Evolutionary conservation across 306 rosid genomes (phyloP).

Genomic region (Quercus cerris): DNA sequence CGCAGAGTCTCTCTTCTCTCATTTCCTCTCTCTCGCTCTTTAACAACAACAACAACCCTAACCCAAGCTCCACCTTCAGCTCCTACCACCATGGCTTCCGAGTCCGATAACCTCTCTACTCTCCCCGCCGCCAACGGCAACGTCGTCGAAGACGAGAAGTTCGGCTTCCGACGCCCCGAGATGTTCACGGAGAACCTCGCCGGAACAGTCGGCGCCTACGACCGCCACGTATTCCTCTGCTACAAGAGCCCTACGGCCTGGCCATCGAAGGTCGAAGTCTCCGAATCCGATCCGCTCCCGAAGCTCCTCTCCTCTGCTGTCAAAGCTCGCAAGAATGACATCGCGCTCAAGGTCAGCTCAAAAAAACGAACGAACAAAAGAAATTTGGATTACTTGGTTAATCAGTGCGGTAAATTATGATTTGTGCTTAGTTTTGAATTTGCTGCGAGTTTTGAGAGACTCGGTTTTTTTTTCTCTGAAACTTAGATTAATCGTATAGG

Average conservation of each 20-base stretch:
- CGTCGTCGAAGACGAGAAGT: constrained; percentile 40
- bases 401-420: not conserved
- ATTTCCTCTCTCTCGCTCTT: not conserved
- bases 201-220: constrained; percentile 70
- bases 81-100: constrained; percentile 42
- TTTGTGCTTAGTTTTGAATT: not conserved
- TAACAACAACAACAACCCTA: not conserved
- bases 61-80: not conserved
- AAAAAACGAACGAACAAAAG: too few species aligned
- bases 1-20: not conserved
- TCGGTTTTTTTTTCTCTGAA: not conserved
- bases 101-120: constrained; percentile 28
- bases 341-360: constrained; percentile 46
- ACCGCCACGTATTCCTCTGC: constrained; percentile 86
- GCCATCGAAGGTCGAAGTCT: constrained; percentile 70
- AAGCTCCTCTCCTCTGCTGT: constrained; percentile 49
- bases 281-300: constrained; percentile 66
- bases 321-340: constrained; percentile 55
- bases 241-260: constrained; percentile 65
- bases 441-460: not conserved
- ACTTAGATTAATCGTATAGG: not conserved
- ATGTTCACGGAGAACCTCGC: constrained; percentile 65
- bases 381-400: not conserved
- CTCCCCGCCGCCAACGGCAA: not conserved
- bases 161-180: constrained; percentile 79